Evolutionary conservation across 2,329 filamentous ascomycete genomes (phyloP), one percentile per base, ranked within the genome.

Genomic region (Colletotrichum shisoi): DNA sequence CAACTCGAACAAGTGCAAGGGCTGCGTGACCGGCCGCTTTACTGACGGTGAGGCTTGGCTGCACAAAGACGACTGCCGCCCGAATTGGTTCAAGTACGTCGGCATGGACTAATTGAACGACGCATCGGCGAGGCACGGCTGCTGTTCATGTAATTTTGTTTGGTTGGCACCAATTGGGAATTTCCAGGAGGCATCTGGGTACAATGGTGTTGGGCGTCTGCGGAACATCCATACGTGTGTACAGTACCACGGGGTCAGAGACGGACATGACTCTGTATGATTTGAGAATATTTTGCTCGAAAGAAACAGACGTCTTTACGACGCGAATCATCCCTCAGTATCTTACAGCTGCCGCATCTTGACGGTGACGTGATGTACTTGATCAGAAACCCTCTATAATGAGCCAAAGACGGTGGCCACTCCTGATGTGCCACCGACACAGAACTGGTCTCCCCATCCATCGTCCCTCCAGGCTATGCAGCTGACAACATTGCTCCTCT

Each of bases 61-160:
- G 52, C 87, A 93, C 73, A 89, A 90, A 74, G 95, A 99, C 77
- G 95, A 99, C 78, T 99, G 95, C 79, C 85, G 95, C 69, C 92
- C 94, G 19, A 94, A 94, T 76, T 99, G 95, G 92, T 98, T 99
- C 85, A 96, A 97, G 81, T 95, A 91, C 75, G 92, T 91, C 21
- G 92, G 94, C 60, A 92, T 91, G 84, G 89, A 88, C 74, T 96
- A 79, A 82, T 69, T 12, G 53, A 39, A 27, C n/a, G 9, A 62
- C 19, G 37, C 40, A 11, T 31, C 34, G 40, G 40, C 3, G 40
- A 62, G 21, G 57, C 39, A 44, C 37, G 56, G 44, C 48, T 58
- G 44, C 39, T 63, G 48, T 63, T 69, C 57, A 42, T 51, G 40
- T 67, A 57, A 57, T 62, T 69, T 56, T 53, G 34, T 24, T 60